Evolutionary conservation across 169 alveolate genomes (phyloP), one percentile per base, ranked within the genome.

Genomic region (Eimeria sp.): DNA sequence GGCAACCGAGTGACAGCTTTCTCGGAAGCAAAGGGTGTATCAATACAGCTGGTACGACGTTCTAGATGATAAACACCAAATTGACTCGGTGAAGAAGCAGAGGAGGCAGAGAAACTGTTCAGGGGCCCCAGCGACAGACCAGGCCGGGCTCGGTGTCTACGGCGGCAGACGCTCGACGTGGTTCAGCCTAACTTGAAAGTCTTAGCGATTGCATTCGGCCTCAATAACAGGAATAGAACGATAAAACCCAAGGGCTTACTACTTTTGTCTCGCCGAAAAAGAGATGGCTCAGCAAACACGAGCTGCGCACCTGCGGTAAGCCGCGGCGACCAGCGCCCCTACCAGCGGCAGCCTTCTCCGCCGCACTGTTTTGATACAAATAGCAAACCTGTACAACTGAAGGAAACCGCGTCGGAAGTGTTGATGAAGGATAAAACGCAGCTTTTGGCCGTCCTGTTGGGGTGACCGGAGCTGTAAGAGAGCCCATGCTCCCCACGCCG

Each of bases 291-390:
- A 30, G 40, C 49, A 54, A 5, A n/a, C 9, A 61, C 82, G 43
- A 72, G 72, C 82, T 86, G 82, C 82, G 93, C 93, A 86, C 80
- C 93, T 86, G 93, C 93, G 45, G 82, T 86, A 61, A 47, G 80
- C 82, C 93, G 82, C 80, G 61, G 80, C 93, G 80, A 61, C 61
- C 93, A 61, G 93, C 93, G 93, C 80, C 49, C 43, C 61, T 63
- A 65, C 93, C 93, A 86, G 65, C 80, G 57, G 51, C 91, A 72
- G 93, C 80, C 93, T 86, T 86, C 80, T 61, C 82, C 51, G 58
- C 43, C 93, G 63, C 30, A 65, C 51, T 65, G 61, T 72, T 86
- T 27, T 14, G 22, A 45, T 86, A 25, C 34, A 49, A 43, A 27
- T 16, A 63, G 40, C 6, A 86, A 63, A 86, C 93, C 93, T 86